These are phyloP conservation scores for Helicostylum pulchrum DNA, from an alignment of 192 early-diverging fungal genomes.

Conservation along the genomic window DNA sequence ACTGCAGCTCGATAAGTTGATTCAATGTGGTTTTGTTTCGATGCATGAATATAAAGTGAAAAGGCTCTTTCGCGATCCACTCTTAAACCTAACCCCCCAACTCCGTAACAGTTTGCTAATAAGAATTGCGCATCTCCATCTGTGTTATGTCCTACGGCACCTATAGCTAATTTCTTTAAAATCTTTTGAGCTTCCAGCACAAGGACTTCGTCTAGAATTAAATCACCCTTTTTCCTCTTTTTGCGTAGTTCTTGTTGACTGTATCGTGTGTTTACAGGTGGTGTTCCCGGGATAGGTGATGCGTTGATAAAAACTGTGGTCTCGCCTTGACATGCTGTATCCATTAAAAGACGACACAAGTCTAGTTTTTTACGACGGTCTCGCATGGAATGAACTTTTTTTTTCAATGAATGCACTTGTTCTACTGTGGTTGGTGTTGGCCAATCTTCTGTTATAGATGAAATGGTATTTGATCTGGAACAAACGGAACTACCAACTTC, in stretches of 20 bases:
- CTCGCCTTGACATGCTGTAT: not conserved
- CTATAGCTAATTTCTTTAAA: slow-evolving; percentile 76
- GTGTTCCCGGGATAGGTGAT: not conserved
- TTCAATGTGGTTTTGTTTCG: slow-evolving; percentile 86
- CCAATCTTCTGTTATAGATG: slow-evolving; percentile 2
- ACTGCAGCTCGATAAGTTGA: slow-evolving; percentile 92
- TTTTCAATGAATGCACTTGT: not conserved
- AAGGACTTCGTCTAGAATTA: slow-evolving; percentile 67
- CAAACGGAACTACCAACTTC: not conserved
- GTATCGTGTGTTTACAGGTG: not conserved
- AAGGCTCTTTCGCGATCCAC: slow-evolving; percentile 91
- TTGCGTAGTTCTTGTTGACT: not conserved
- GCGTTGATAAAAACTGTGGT: not conserved
- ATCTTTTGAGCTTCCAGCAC: slow-evolving; percentile 81
- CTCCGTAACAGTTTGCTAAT: slow-evolving; percentile 87
- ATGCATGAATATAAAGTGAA: slow-evolving; percentile 82
- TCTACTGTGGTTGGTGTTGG: not conserved
- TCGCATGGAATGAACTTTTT: not conserved
- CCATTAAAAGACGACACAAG: not conserved
- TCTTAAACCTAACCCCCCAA: slow-evolving; percentile 75
- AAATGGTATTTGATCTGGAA: not conserved
- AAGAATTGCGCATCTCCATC: slow-evolving; percentile 91
- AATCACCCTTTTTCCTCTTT: slow-evolving; percentile 51
- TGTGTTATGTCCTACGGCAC: slow-evolving; percentile 50
- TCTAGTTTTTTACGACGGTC: not conserved